Conservation (phyloP, 2,329 filamentous ascomycete species). For the Lecanicillium sp. region DNA sequence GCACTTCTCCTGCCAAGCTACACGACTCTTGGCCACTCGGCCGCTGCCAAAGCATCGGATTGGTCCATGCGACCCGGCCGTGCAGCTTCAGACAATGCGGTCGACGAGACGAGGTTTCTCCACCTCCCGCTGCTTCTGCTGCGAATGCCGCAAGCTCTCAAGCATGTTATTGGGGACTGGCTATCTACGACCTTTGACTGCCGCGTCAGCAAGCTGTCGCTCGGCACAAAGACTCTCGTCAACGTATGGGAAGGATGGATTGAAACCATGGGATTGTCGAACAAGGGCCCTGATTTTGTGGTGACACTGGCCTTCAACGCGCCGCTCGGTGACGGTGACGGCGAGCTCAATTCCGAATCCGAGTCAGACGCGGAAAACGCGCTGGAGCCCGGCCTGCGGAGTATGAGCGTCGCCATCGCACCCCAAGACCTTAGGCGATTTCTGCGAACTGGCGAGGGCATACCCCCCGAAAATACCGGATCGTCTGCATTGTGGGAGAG, state of each 20-base stretch:
- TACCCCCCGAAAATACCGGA: constrained; percentile 14
- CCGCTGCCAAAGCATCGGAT: constrained; percentile 7
- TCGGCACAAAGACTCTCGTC: constrained; percentile 47
- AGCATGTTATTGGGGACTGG: constrained; percentile 44
- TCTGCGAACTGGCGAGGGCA: constrained; percentile 31
- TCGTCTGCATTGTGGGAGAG: constrained; percentile 23
- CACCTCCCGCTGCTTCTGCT: constrained; percentile 47
- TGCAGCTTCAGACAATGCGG: neutral
- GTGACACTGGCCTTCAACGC: constrained; percentile 47
- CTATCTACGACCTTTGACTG: constrained; percentile 50
- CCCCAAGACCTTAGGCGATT: constrained; percentile 43
- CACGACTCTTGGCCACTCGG: constrained; percentile 7
- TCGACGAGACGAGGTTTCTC: constrained; percentile 25
- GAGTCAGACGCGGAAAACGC: constrained; percentile 17
- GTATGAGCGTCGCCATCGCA: constrained; percentile 48
- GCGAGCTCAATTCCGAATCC: constrained; percentile 11
- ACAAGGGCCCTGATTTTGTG: constrained; percentile 38
- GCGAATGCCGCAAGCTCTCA: constrained; percentile 49
- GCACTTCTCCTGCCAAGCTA: constrained; percentile 44
- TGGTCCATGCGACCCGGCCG: constrained; percentile 21
- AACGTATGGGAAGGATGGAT: constrained; percentile 48
- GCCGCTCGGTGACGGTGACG: constrained; percentile 22
- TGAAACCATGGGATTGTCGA: constrained; percentile 29
- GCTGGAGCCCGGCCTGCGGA: constrained; percentile 27
- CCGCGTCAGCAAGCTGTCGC: constrained; percentile 42